phyloP scores from a whole-genome alignment of 1,284 basidiomycete species.

The Lignosus rhinocerotis region DNA sequence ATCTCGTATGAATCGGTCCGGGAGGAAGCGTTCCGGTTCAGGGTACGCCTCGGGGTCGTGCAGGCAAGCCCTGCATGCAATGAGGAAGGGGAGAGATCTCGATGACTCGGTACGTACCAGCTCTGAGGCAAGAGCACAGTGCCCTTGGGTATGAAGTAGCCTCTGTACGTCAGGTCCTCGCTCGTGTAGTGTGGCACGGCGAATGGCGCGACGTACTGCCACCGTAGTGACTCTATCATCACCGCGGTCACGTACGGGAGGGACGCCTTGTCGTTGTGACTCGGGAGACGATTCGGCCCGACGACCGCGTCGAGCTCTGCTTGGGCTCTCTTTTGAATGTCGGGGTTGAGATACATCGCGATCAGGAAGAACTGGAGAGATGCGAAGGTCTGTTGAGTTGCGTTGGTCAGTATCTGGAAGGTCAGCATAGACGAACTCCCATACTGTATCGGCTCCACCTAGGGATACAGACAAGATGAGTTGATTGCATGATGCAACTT shows the following conservation, averaged over 20 bases:
- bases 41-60: slow-evolving; percentile 16
- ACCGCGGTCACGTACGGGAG: slow-evolving; percentile 36
- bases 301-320: slow-evolving; percentile 35
- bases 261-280: slow-evolving; percentile 28
- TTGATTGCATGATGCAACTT: not conserved
- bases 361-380: slow-evolving; percentile 28
- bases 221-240: slow-evolving; percentile 33
- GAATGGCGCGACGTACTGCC: slow-evolving; percentile 23
- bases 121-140: slow-evolving; percentile 19
- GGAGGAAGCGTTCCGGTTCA: slow-evolving; percentile 18
- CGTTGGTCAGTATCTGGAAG: not conserved
- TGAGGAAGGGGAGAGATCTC: slow-evolving; percentile 7
- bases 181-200: slow-evolving; percentile 15
- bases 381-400: slow-evolving; percentile 7
- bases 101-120: slow-evolving; percentile 9
- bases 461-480: not conserved
- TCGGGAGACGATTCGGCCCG: slow-evolving; percentile 32
- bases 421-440: not conserved
- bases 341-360: slow-evolving; percentile 33
- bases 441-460: slow-evolving; percentile 15
- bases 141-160: slow-evolving; percentile 27
- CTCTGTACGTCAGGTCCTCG: slow-evolving; percentile 22
- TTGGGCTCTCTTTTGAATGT: slow-evolving; percentile 34
- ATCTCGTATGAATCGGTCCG: slow-evolving; percentile 18
- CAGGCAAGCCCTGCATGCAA: slow-evolving; percentile 14